Evolutionary conservation across 352 stramenopile genomes (phyloP), one percentile per base, ranked within the genome.

Genomic region (Phytophthora litchii): DNA sequence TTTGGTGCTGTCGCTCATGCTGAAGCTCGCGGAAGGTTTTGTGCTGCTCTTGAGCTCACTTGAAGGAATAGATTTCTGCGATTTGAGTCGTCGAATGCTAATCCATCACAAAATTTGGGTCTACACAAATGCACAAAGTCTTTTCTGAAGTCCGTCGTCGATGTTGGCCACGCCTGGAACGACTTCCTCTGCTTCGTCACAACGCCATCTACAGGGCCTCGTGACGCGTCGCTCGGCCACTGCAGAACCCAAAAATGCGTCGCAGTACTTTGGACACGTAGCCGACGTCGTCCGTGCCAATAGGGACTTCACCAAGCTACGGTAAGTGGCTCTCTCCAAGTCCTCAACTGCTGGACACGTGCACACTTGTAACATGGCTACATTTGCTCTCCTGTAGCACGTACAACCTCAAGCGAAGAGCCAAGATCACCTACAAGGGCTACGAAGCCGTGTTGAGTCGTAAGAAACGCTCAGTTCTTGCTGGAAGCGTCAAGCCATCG

Each of bases 1-100:
- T 79, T 96, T 96, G 41, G 86, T 92, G 55, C 70, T 64, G 51
- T 95, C 83, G 52, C 78, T 90, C 78, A 90, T 92, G 52, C n/a
- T 64, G n/a, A n/a, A n/a, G n/a, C n/a, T n/a, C n/a, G n/a, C n/a
- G n/a, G n/a, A n/a, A n/a, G n/a, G n/a, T n/a, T n/a, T n/a, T n/a
- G n/a, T n/a, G 34, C 7, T 43, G 36, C 48, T 34, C 14, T 42
- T 21, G 1, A 45, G 14, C 25, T 57, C 34, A 54, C 48, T 45
- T 63, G 34, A 41, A n/a, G n/a, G 16, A 51, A 45, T 37, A 44
- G 20, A 21, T 34, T 41, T 52, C 32, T 44, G 40, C 29, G 41
- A 59, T 51, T 51, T 44, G 19, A 31, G 34, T 47, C 14, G 31
- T 31, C 35, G 20, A 0, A 9, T 20, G 14, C 34, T 65, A 52